Evolutionary conservation across 179 eudicot species (phyloP), one percentile per base, ranked within the genome.

Genomic region (Vitellaria paradoxa): DNA sequence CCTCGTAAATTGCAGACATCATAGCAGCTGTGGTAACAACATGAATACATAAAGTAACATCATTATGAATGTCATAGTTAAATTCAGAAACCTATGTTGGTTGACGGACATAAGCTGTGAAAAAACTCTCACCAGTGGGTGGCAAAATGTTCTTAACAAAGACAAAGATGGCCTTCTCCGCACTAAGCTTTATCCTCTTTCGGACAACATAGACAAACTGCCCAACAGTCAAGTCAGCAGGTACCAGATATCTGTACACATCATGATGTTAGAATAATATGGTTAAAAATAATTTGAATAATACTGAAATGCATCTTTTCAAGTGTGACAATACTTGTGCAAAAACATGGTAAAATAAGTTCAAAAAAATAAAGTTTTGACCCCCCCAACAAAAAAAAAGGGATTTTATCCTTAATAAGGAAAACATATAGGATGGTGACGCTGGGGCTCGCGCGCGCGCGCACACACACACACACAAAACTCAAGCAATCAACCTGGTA

Each of bases 1-100:
- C 94, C 81, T 90, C 92, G 46, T 90, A 90, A 65, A 89, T 85
- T 40, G 89, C 85, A 78, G 89, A 88, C 85, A 87, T 76, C 82
- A 81, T 72, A 14, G 83, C 85, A 85, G 76, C 87, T 88, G 80
- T 42, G 20, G 42, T 49, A 67, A 42, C 4, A 52, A 76, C 17
- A 76, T 0, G 7, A 68, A 73, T 13, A 68, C 14, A 37, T 40
- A n/a, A 37, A 68, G 74, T 23, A 64, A 30, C 26, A 20, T 6
- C 15, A 64, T 66, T 26, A 17, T 55, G 59, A 23, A 66, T 1
- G 8, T 18, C 3, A 40, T 12, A 4, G 21, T 18, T 30, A 50
- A 65, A 65, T 49, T 52, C 65, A 55, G 18, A 4, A 20, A 50
- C 66, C 12, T 64, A 26, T 9, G 47, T 47, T 5, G 46, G 74